Base-by-base conservation (phyloP, 148 eudicot genomes). In the Polygonum maritimum region DNA sequence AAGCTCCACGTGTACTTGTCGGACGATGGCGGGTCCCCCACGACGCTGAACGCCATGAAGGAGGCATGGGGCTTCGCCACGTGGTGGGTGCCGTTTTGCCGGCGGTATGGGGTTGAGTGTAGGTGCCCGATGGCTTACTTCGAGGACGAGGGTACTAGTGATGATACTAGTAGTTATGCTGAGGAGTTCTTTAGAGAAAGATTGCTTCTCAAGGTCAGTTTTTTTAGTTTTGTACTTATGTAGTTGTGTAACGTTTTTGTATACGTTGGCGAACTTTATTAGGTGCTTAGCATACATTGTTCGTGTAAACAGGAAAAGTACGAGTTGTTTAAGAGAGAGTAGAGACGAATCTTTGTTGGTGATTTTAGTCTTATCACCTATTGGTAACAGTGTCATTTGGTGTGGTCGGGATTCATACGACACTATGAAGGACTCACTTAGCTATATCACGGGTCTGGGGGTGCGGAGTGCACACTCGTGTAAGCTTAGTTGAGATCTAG, bases 11-110 rank as follows among this genome's bases (percentile, higher is more conserved):
- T 88, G 11, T 88, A 86, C 81, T 65, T 88, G 8, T 88, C 91
- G 0, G 89, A 88, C 69, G 89, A 88, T 71, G 89, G 85, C 4
- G 86, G 85, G 44, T 79, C 85, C 71, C 69, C 79, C 13, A 78
- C 79, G 39, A 86, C 88, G 12, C 75, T 86, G 76, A 21, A 62
- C 55, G 91, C 82, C 7, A 48, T 83, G 74, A 80, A 77, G 73
- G 84, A 85, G 55, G 92, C 87, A 62, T 82, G 87, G 81, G 71
- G 62, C 0, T 89, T 89, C 74, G 89, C 88, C 0, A 80, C 79
- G 35, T 80, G 76, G 75, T 87, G 93, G 93, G 16, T 89, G 14
- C 90, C 93, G 5, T 89, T 85, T 38, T 85, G 87, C 35, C 77
- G 75, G 71, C 83, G 49, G 55, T 80, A 78, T 71, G 81, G 78